Evolutionary conservation across 176 grass and related monocot species (phyloP).

Genomic region (Avena atlantica): DNA sequence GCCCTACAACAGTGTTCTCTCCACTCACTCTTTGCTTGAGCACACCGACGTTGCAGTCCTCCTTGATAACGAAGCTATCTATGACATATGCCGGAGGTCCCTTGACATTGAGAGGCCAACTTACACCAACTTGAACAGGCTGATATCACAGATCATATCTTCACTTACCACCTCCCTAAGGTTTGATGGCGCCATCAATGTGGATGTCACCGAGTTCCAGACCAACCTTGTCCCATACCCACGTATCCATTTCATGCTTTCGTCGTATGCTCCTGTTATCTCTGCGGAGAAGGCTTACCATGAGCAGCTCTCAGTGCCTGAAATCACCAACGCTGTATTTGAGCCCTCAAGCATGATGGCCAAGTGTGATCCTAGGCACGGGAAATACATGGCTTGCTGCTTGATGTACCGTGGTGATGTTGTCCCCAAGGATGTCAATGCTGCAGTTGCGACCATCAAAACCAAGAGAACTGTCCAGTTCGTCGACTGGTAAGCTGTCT

Average conservation of each 20-base stretch:
- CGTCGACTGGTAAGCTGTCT: conserved; percentile 85
- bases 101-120: conserved; percentile 97
- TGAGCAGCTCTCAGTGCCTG: conserved; percentile 94
- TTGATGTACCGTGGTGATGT: conserved; percentile 99
- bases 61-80: conserved; percentile 92
- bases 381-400: conserved; percentile 98
- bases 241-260: conserved; percentile 98
- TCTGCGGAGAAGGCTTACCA: conserved; percentile 99
- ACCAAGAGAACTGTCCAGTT: conserved; percentile 99
- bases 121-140: conserved; percentile 94
- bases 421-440: conserved; percentile 98
- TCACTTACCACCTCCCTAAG: conserved; percentile 93
- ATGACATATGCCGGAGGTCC: conserved; percentile 95
- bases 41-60: conserved; percentile 92
- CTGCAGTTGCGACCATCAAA: conserved; percentile 92
- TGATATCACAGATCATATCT: conserved; percentile 97
- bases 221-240: conserved; percentile 97
- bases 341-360: conserved; percentile 99
- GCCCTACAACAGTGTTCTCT: conserved; percentile 98
- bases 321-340: conserved; percentile 98
- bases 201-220: conserved; percentile 95
- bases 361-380: conserved; percentile 96
- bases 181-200: conserved; percentile 97
- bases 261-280: conserved; percentile 94
- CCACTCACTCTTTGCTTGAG: conserved; percentile 97